A percentile compares a stretch with the other conserved stretches of the same genome.
phyloP scores from a whole-genome alignment of 768 basidiomycete genomes.

The Boletus subcaerulescens region DNA sequence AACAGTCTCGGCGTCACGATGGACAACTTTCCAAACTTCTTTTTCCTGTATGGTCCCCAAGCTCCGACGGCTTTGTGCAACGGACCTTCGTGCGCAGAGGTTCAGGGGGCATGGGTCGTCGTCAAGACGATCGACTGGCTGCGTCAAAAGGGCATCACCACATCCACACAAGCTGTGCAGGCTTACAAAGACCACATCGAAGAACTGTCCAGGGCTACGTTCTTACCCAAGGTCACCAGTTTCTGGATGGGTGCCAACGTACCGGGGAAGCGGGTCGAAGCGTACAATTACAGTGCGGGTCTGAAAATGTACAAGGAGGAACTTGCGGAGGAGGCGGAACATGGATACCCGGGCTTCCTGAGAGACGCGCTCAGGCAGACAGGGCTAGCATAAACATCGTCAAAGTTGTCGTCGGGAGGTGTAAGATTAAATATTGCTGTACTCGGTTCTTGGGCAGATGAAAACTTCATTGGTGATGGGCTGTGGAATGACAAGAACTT shows the following conservation, averaged over 20 bases:
- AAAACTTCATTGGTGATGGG: too few relatives aligned
- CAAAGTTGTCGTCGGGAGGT: background rate
- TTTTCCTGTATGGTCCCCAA: conserved; percentile 4
- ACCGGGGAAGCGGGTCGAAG: conserved; percentile 6
- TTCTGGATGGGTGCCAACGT: conserved; percentile 10
- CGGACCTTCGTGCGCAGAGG: background rate
- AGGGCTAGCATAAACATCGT: background rate
- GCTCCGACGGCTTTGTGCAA: conserved; percentile 9
- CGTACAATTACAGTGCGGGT: conserved; percentile 7
- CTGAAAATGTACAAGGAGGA: conserved; percentile 8
- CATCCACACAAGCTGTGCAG: background rate
- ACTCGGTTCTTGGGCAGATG: background rate
- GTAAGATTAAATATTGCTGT: background rate
- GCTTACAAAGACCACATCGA: conserved; percentile 2
- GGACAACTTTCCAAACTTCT: conserved; percentile 11
- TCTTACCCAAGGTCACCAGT: conserved; percentile 5
- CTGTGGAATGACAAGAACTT: too few relatives aligned
- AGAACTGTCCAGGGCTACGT: background rate
- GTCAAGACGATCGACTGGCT: conserved; percentile 3
- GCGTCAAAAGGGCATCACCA: conserved; percentile 2
- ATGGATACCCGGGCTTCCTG: conserved; percentile 6
- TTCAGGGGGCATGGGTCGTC: conserved; percentile 4
- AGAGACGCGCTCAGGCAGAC: conserved; percentile 4
- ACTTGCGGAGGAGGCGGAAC: conserved; percentile 6
- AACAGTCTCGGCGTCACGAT: background rate